Conservation (phyloP, 1,284 basidiomycete genomes). For the Leccinum subfulvum region DNA sequence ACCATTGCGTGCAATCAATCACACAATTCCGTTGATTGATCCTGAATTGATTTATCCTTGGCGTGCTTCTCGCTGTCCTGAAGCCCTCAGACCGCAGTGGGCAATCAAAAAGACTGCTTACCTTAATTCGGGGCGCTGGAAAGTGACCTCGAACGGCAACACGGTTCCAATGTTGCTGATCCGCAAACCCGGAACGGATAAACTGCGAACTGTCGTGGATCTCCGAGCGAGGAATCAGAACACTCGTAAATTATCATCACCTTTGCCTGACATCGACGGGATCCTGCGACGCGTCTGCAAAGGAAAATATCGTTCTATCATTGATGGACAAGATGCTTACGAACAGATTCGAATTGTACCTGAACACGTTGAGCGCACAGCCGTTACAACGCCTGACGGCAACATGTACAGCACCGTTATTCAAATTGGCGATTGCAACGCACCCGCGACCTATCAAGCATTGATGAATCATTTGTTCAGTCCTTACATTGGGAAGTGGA, state of each 20-base stretch:
- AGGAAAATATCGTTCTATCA: constrained; percentile 24
- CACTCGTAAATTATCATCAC: constrained; percentile 34
- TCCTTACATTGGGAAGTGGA: constrained; percentile 19
- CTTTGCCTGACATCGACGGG: constrained; percentile 32
- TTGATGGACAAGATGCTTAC: constrained; percentile 37
- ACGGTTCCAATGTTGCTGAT: constrained; percentile 38
- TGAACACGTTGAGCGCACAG: constrained; percentile 28
- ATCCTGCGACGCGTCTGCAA: constrained; percentile 25
- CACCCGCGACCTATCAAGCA: constrained; percentile 24
- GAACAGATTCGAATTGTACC: constrained; percentile 36
- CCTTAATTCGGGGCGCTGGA: too few species aligned
- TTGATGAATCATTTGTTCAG: constrained; percentile 36
- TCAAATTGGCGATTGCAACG: constrained; percentile 35
- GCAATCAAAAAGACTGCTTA: too few species aligned
- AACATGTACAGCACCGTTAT: constrained; percentile 37
- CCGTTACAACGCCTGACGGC: constrained; percentile 33
- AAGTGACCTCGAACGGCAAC: too few species aligned
- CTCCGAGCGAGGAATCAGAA: constrained; percentile 34
- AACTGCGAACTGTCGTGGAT: constrained; percentile 22
- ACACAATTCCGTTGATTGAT: too few species aligned
- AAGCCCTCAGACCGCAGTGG: too few species aligned
- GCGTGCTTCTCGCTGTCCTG: too few species aligned
- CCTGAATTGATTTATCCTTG: too few species aligned
- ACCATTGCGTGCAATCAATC: too few species aligned
- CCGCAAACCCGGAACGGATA: constrained; percentile 22